Percentiles rank a stretch among this genome's conserved stretches.
Conservation (phyloP, 257 asterid species). For the Verbascum thapsus region DNA sequence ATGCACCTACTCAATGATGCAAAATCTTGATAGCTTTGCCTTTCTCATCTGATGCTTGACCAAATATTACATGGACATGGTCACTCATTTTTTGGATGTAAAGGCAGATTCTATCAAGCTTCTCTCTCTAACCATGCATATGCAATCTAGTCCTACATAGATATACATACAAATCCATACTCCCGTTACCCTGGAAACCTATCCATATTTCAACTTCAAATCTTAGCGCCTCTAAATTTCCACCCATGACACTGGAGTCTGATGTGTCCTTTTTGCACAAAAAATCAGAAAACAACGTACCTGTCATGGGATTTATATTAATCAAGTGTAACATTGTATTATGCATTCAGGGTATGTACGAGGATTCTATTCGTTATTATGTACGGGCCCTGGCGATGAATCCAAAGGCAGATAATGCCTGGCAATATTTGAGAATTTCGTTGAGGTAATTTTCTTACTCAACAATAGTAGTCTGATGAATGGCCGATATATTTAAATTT, state of each 20-base stretch:
- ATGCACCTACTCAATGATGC: not conserved
- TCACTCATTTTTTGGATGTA: not conserved
- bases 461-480: not conserved
- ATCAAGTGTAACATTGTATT: conserved; percentile 2
- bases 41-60: not conserved
- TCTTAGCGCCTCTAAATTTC: not conserved
- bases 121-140: not conserved
- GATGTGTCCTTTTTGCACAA: conserved; percentile 10
- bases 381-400: conserved; percentile 95
- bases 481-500: not conserved
- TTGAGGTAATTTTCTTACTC: conserved; percentile 55
- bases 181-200: not conserved
- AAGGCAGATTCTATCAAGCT: conserved; percentile 1
- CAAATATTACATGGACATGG: not conserved
- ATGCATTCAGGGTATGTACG: conserved; percentile 78
- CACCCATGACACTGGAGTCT: not conserved
- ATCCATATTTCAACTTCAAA: not conserved
- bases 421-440: conserved; percentile 97
- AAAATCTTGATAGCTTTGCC: conserved; percentile 1
- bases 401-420: conserved; percentile 97
- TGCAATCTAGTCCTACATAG: no score
- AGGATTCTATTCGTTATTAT: conserved; percentile 93
- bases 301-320: not conserved
- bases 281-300: not conserved
- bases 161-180: not conserved